Percentiles rank a stretch among this genome's conserved stretches.
These are phyloP conservation scores for Aspergillus ostianus DNA, from an alignment of 495 filamentous ascomycete genomes.

Conservation along the genomic window DNA sequence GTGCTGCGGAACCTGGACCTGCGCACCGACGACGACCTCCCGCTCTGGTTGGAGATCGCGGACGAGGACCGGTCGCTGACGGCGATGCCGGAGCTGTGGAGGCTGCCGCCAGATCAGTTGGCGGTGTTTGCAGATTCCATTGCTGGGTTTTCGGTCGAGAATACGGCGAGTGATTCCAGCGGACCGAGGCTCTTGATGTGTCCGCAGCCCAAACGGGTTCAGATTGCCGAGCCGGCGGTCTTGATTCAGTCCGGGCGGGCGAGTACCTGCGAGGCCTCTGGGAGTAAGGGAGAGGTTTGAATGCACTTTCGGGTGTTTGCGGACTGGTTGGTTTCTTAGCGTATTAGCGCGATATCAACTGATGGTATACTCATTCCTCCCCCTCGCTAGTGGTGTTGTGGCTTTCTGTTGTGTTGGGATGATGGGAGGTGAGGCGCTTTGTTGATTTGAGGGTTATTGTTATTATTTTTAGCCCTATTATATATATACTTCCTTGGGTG, in stretches of 20 bases:
- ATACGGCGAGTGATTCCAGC: background rate
- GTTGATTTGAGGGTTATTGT: background rate
- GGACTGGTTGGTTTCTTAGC: background rate
- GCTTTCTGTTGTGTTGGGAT: background rate
- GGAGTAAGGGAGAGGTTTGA: background rate
- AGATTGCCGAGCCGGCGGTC: background rate
- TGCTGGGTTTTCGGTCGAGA: background rate
- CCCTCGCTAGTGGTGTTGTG: background rate
- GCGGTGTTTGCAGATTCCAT: background rate
- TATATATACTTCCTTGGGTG: too few relatives aligned
- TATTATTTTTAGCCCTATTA: background rate
- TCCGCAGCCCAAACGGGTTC: background rate
- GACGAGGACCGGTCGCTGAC: background rate
- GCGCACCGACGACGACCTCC: background rate
- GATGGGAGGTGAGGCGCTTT: too few relatives aligned
- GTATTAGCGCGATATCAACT: too few relatives aligned
- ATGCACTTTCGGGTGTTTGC: too few relatives aligned
- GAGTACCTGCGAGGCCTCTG: background rate
- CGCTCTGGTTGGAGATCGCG: background rate
- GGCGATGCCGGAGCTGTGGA: background rate
- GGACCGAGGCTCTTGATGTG: background rate
- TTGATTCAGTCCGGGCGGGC: background rate
- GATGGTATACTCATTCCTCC: background rate
- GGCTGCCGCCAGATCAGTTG: background rate
- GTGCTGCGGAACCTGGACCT: conserved; percentile 6